phyloP scores from a whole-genome alignment of 2,329 filamentous ascomycete species.

The Aspergillus piperis region DNA sequence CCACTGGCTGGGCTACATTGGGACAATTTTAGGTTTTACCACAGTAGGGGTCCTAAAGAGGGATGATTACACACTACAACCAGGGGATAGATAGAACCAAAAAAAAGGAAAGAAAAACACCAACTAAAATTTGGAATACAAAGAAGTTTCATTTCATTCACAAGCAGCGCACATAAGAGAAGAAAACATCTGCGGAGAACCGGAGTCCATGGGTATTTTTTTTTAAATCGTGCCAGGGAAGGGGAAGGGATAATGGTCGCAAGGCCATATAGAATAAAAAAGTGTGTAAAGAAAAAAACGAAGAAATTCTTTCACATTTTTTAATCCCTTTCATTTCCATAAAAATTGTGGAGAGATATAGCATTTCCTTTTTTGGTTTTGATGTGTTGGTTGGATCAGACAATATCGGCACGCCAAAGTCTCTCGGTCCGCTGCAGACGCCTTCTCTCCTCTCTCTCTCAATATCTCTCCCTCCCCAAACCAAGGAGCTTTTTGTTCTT shows the following conservation, averaged over 20 bases:
- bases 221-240: background rate
- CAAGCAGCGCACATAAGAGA: background rate
- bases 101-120: background rate
- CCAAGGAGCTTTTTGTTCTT: conserved; percentile 1
- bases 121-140: background rate
- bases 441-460: background rate
- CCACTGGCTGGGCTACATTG: too few species aligned
- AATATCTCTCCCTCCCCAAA: conserved; percentile 10
- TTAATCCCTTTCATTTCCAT: conserved; percentile 17
- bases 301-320: conserved; percentile 23
- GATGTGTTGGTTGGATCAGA: conserved; percentile 5
- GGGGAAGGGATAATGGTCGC: background rate
- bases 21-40: too few species aligned
- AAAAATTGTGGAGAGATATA: conserved; percentile 20
- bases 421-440: conserved; percentile 11
- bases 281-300: conserved; percentile 8
- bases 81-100: background rate
- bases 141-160: background rate
- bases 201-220: background rate
- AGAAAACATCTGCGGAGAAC: background rate
- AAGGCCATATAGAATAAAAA: conserved; percentile 4
- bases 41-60: too few species aligned
- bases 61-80: too few species aligned
- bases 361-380: conserved; percentile 22
- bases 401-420: conserved; percentile 18